Base-by-base conservation (phyloP, 805 yeast genomes). In the Saturnispora galanensis region DNA sequence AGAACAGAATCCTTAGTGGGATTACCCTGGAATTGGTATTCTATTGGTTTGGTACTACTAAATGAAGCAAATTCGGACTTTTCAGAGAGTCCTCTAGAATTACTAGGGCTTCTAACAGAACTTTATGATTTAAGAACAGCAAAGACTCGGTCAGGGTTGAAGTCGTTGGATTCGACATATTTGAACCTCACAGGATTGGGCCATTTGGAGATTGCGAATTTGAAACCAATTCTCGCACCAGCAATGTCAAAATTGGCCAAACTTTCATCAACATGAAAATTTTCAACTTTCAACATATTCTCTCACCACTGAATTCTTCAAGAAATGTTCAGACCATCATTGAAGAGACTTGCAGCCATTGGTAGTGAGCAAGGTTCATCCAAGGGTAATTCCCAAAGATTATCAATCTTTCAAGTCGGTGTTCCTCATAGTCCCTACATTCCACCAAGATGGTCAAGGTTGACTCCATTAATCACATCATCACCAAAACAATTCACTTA, bases 21-120 rank as follows among this genome's bases (percentile, higher is more conserved):
- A 7, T 63, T 90, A 41, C 97, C 97, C 0, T 81, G 82, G 79
- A 77, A 81, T 58, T 93, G 98, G 98, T 67, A 88, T 17, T 95
- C 90, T 41, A 57, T 83, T 1, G 75, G 90, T 4, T 84, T 82
- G 52, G 70, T 82, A 10, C 64, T 90, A 39, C 68, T 90, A 5
- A 69, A 73, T 11, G 53, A 56, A 42, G 95, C 96, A 2, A 54
- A 81, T 0, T 95, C 89, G 53, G 97, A 93, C 60, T 66, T 88
- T 44, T 65, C 69, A 11, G 90, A 83, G 49, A 81, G 87, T 1
- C 72, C 84, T 0, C 84, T 84, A 54, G 80, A 74, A 46, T 62
- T 90, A 21, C 66, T 93, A 40, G 74, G 84, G 2, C 60, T 79
- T 12, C 66, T 90, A 3, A 95, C 88, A 55, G 97, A 90, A 55